Base-by-base conservation (phyloP, 2,329 filamentous ascomycete genomes). In the Aspergillus sp. region DNA sequence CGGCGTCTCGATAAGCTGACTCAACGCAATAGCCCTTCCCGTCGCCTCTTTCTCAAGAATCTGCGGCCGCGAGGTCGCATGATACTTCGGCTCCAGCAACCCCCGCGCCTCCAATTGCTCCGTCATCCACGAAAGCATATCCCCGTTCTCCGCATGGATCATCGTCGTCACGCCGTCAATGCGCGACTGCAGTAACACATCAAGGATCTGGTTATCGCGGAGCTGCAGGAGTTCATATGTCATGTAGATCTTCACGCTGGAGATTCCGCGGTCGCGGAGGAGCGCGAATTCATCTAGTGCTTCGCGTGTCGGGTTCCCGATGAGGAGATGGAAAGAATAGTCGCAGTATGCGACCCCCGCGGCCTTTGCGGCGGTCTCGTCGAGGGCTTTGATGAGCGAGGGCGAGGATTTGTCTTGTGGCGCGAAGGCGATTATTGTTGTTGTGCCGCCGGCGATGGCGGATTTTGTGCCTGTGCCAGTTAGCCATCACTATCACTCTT, bases 381-480 rank as follows among this genome's bases (percentile, higher is more conserved):
- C 72, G 3, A 87, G 68, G 0, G 54, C 54, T 31, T 53, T 54
- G 22, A 61, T 80, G 80, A 7, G 77, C 71, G 34, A 82, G 70
- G 8, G 86, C 69, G 83, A 76, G 2, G 71, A 64, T 34, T 81
- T 81, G 46, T 77, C 73, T 69, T 87, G 84, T 2, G 82, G 80
- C 1, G 85, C 85, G 72, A 88, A 88, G 0, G 84, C 79, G 7
- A 88, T 74, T n/a, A 88, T 77, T 0, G 86, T 87, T 0, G 86
- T 88, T 13, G 81, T 64, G 6, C 59, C 59, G 15, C 59, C 59
- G 34, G 84, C 84, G 54, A 87, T 79, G 3, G 85, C 85, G 28
- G 80, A 83, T 8, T 84, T 77, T 0, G 83, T 82, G 0, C 85
- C 85, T 17, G 61, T 81, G 75, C 66, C 76, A 82, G 15, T 72